A percentile compares a stretch with the other conserved stretches of the same genome.
Evolutionary conservation across 1,284 basidiomycete genomes (phyloP).

Genomic region (Phylloporus sp.): DNA sequence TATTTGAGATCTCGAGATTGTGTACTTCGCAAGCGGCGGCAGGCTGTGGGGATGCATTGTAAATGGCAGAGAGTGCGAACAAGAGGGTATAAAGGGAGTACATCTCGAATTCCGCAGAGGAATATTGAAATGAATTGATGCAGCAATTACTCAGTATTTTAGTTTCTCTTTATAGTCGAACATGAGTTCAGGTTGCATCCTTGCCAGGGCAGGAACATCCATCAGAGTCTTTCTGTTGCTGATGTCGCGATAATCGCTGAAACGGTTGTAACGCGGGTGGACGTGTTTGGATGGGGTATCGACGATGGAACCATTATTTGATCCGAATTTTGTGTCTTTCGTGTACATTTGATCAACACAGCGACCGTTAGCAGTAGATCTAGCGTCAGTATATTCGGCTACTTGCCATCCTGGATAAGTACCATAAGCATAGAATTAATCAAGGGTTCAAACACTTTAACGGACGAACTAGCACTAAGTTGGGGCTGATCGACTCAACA

Average conservation of each 20-base stretch:
- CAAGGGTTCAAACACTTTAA: neutral
- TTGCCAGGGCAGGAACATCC: neutral
- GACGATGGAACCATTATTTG: neutral
- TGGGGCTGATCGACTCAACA: neutral
- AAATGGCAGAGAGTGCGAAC: neutral
- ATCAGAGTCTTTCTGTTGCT: neutral
- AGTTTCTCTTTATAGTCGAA: neutral
- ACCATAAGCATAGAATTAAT: too few species aligned
- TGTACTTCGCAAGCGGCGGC: neutral
- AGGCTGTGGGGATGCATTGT: neutral
- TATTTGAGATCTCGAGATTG: slow-evolving; percentile 29
- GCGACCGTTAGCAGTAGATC: neutral
- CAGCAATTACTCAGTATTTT: neutral
- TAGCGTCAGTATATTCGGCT: neutral
- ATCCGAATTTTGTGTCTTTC: neutral
- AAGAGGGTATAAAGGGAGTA: neutral
- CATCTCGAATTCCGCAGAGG: neutral
- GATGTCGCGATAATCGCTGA: neutral
- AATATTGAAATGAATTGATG: neutral
- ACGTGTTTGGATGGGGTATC: neutral
- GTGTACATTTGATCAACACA: neutral
- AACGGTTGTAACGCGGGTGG: neutral
- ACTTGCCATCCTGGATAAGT: neutral
- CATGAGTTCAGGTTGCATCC: neutral
- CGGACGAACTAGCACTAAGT: neutral